phyloP scores from a whole-genome alignment of 176 grass and related monocot species.

The Neostapfia colusana region DNA sequence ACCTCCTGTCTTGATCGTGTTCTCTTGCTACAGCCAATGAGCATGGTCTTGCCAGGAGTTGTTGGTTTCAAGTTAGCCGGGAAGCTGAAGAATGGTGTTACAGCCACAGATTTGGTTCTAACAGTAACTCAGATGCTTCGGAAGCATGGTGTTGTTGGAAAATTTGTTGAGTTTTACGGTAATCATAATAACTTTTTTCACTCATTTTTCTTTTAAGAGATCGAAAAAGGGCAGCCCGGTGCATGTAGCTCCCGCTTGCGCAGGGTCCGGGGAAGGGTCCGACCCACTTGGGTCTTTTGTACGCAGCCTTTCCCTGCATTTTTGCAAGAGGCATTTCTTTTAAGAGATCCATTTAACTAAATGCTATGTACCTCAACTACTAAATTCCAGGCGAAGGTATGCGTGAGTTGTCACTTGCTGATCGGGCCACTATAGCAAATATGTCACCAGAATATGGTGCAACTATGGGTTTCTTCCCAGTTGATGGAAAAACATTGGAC shows the following conservation, averaged over 20 bases:
- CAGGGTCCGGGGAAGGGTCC: too few species aligned
- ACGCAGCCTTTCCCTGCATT: too few species aligned
- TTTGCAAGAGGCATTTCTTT: too few species aligned
- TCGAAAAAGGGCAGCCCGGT: too few species aligned
- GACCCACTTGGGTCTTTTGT: too few species aligned
- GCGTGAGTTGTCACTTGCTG: slow-evolving; percentile 14
- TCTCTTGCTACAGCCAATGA: slow-evolving; percentile 75
- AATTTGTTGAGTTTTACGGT: slow-evolving; percentile 39
- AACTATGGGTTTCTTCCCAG: slow-evolving; percentile 37
- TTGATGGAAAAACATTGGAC: slow-evolving; percentile 21
- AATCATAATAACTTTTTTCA: background rate
- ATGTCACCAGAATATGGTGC: slow-evolving; percentile 32
- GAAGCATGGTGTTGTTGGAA: slow-evolving; percentile 37
- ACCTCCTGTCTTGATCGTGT: slow-evolving; percentile 13
- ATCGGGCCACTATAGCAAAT: slow-evolving; percentile 34
- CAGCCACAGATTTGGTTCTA: slow-evolving; percentile 22
- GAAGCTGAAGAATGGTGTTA: slow-evolving; percentile 17
- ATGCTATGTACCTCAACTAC: background rate
- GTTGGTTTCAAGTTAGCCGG: slow-evolving; percentile 82
- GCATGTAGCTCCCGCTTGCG: too few species aligned
- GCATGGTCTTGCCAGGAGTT: slow-evolving; percentile 96
- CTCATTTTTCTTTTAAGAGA: background rate
- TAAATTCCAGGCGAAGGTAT: slow-evolving; percentile 18
- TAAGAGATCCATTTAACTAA: slow-evolving; percentile 21
- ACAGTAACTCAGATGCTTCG: slow-evolving; percentile 34